Base-by-base conservation (phyloP, 2,329 filamentous ascomycete species). In the Beauveria bassiana region DNA sequence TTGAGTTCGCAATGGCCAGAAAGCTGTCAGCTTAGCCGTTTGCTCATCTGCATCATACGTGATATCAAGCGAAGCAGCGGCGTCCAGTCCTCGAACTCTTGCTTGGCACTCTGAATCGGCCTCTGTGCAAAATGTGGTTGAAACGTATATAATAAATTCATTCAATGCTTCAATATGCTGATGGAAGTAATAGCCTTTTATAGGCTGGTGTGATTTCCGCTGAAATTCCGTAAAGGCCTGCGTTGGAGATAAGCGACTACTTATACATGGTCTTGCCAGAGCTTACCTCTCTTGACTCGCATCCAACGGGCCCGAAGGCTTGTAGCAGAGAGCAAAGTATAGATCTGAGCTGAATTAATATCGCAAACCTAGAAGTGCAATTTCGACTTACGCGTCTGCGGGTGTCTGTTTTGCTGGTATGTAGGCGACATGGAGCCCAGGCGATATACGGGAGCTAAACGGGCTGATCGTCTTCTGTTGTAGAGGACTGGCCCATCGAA, bases 351-450 rank as follows among this genome's bases (percentile, higher is more conserved):
- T 14, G 10, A 7, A 5, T 49, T 31, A 50, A 20, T 24, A 24
- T 5, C 5, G 22, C 2, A n/a, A 9, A 43, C 2, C 22, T 45
- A 18, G 2, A n/a, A 5, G 5, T 18, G 1, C 12, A 18, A 4
- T 42, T 40, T 16, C 10, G 40, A 57, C 69, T 49, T 64, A 71
- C 71, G 63, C 49, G 58, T 70, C 62, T 49, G 55, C 50, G 31
- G 61, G 61, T 49, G 31, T 47, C 45, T 64, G 47, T 28, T 59
- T 61, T 12, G 59, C 28, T 0, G 89, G 88, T 0, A 88, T 89
- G 70, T 87, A 92, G 68, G 89, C 89, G 28, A 92, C 78, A 77
- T 97, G 92, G 24, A 98, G 77, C 3, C 93, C 93, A 0, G 93
- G 87, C 2, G 91, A 86, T 16, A 92, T 74, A 62, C 89, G 84